A percentile compares a stretch with the other conserved stretches of the same genome.
Conservation (phyloP, 2,329 filamentous ascomycete species). For the Fusarium penzigii region DNA sequence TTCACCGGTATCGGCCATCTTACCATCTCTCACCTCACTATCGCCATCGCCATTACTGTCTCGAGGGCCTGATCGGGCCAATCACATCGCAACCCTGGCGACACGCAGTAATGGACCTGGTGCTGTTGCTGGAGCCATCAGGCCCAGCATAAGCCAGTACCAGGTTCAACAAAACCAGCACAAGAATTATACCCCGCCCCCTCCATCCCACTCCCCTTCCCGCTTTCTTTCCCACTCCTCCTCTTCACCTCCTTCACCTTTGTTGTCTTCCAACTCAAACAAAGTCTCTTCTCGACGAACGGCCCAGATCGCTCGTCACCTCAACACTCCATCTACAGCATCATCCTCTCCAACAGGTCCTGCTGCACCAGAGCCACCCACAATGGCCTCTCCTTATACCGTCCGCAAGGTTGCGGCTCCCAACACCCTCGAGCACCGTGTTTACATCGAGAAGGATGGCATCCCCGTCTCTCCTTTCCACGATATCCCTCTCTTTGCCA, state of each 20-base stretch:
- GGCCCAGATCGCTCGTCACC: slow-evolving; percentile 56
- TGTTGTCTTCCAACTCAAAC: slow-evolving; percentile 24
- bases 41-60: slow-evolving; percentile 14
- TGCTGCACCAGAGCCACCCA: slow-evolving; percentile 19
- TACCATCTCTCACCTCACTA: neutral
- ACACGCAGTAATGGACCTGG: slow-evolving; percentile 23
- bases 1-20: neutral
- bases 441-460: slow-evolving; percentile 98
- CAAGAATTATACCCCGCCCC: slow-evolving; percentile 36
- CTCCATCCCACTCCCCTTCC: slow-evolving; percentile 31
- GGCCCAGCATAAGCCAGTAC: slow-evolving; percentile 23
- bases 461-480: slow-evolving; percentile 93
- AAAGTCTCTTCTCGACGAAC: slow-evolving; percentile 53
- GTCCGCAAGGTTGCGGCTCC: slow-evolving; percentile 85
- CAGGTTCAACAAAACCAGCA: neutral
- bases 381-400: slow-evolving; percentile 68
- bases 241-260: slow-evolving; percentile 21
- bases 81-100: slow-evolving; percentile 25
- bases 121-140: slow-evolving; percentile 8
- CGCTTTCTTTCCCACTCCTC: slow-evolving; percentile 17
- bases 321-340: slow-evolving; percentile 40
- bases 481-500: slow-evolving; percentile 97
- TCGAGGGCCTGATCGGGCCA: slow-evolving; percentile 24
- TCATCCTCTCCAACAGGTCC: slow-evolving; percentile 18
- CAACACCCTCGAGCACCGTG: slow-evolving; percentile 94